phyloP scores from a whole-genome alignment of 1,284 basidiomycete species.

The Trichosporon asahii region DNA sequence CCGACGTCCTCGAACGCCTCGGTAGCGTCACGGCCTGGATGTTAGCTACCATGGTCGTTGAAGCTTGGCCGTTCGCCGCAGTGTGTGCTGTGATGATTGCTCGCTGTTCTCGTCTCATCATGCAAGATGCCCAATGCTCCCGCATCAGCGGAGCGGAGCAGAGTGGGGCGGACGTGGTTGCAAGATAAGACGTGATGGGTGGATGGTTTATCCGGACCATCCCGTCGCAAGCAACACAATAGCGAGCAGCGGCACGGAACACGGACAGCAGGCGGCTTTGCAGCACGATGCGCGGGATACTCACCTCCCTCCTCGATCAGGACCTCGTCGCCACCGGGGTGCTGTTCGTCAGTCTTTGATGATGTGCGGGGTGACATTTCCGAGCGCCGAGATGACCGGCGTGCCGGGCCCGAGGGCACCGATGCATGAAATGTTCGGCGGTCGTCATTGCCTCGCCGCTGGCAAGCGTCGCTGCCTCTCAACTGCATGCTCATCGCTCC shows the following conservation, averaged over 20 bases:
- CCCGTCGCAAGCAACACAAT: too few species aligned
- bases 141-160: too few species aligned
- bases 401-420: background rate
- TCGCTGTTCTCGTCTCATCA: background rate
- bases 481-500: too few species aligned
- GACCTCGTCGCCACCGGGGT: conserved; percentile 97
- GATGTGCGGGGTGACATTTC: background rate
- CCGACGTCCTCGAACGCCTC: conserved; percentile 99
- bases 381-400: background rate
- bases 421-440: conserved; percentile 3
- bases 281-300: conserved; percentile 46
- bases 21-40: conserved; percentile 76
- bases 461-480: background rate
- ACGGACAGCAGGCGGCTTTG: too few species aligned
- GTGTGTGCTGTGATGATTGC: background rate
- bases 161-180: too few species aligned
- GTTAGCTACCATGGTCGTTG: too few species aligned
- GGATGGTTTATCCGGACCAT: background rate
- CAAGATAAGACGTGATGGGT: too few species aligned
- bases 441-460: too few species aligned
- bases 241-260: background rate
- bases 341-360: conserved; percentile 56
- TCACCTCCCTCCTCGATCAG: conserved; percentile 85
- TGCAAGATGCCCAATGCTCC: background rate
- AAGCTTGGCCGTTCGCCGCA: too few species aligned